These are phyloP conservation scores for Blastobotrys serpentis DNA, from an alignment of 1,139 yeast species.

Conservation along the genomic window DNA sequence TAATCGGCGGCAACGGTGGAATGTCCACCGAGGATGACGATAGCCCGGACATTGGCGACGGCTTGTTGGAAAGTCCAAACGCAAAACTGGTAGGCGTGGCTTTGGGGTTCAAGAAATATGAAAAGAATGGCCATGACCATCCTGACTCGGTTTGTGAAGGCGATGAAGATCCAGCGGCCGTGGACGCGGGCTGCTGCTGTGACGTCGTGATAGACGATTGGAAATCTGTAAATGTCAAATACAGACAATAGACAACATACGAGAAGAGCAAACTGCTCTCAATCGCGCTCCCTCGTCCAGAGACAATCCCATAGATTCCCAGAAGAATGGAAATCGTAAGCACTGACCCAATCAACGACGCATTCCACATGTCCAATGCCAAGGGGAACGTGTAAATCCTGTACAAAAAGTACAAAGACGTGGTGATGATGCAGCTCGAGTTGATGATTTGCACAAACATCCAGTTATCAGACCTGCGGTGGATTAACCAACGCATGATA, in stretches of 20 bases:
- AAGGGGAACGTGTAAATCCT: conserved; percentile 78
- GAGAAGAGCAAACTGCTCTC: conserved; percentile 85
- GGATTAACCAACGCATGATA: conserved; percentile 70
- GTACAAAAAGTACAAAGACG: conserved; percentile 73
- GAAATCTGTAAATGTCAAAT: conserved; percentile 80
- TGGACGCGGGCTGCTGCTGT: conserved; percentile 25
- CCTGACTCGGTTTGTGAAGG: neutral
- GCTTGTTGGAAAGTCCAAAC: neutral
- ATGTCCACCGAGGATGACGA: conserved; percentile 22
- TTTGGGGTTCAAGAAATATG: conserved; percentile 6
- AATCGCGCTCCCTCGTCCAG: conserved; percentile 81
- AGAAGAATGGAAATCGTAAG: conserved; percentile 73
- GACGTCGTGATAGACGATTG: conserved; percentile 32
- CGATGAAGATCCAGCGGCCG: conserved; percentile 13
- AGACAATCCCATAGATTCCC: conserved; percentile 79
- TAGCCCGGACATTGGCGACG: neutral
- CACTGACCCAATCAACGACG: conserved; percentile 81
- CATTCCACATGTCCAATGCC: conserved; percentile 62
- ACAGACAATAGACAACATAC: conserved; percentile 87
- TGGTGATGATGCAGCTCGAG: conserved; percentile 74
- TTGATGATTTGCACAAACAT: conserved; percentile 69
- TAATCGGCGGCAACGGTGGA: conserved; percentile 40
- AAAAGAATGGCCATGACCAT: conserved; percentile 9
- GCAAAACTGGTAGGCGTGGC: conserved; percentile 1
- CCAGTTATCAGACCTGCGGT: conserved; percentile 72